Percentiles rank a stretch among this genome's conserved stretches.
Evolutionary conservation across 148 eudicot species (phyloP).

Genomic region (Cornus controversa): DNA sequence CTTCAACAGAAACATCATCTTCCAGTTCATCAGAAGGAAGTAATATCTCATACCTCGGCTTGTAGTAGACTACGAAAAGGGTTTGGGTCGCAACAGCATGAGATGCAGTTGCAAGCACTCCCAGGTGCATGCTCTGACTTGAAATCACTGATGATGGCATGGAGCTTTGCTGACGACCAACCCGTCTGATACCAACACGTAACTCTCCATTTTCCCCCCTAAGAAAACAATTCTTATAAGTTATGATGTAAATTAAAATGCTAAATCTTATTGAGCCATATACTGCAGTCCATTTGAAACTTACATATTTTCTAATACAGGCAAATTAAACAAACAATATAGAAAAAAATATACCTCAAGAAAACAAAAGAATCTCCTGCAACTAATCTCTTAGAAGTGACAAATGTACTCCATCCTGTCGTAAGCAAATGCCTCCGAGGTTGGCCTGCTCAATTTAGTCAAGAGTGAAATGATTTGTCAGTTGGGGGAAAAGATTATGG

Average conservation of each 20-base stretch:
- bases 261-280: neutral
- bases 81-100: constrained; percentile 73
- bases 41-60: constrained; percentile 63
- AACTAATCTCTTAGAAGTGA: constrained; percentile 84
- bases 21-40: neutral
- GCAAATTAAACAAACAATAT: neutral
- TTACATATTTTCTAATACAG: neutral
- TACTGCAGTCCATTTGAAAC: neutral
- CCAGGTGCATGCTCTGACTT: constrained; percentile 95
- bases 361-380: constrained; percentile 98
- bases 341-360: constrained; percentile 53
- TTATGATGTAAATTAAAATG: constrained; percentile 3
- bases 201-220: constrained; percentile 82
- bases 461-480: neutral
- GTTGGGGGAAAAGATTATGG: neutral
- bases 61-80: constrained; percentile 80
- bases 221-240: neutral
- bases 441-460: constrained; percentile 48
- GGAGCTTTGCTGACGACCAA: constrained; percentile 65
- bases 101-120: constrained; percentile 96
- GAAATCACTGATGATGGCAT: constrained; percentile 96
- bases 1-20: neutral
- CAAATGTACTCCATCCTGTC: constrained; percentile 99
- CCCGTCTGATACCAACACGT: constrained; percentile 85
- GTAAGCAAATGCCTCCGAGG: constrained; percentile 96